Percentiles rank a stretch among this genome's conserved stretches.
phyloP scores from a whole-genome alignment of 2,329 filamentous ascomycete species.

The Hypoxylon sp. region DNA sequence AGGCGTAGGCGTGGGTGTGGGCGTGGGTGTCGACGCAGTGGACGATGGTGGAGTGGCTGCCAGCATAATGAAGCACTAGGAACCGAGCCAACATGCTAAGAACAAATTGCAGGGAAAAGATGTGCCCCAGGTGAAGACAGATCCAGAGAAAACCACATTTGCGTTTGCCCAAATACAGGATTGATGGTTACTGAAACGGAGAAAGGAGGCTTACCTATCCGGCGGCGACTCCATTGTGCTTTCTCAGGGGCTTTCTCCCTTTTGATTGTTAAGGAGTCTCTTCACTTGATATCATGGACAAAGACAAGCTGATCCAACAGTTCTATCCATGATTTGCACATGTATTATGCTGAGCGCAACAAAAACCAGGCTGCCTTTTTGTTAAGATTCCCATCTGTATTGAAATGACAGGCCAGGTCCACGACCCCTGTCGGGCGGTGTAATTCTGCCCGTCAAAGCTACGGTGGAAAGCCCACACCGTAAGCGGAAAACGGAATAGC shows the following conservation, averaged over 20 bases:
- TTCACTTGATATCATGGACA: conserved; percentile 39
- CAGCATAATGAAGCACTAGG: conserved; percentile 17
- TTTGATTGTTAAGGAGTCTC: conserved; percentile 29
- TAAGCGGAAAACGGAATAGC: conserved; percentile 19
- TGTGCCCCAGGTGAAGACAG: conserved; percentile 8
- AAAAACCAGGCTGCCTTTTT: conserved; percentile 5
- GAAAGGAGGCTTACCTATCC: conserved; percentile 49
- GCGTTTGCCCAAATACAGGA: conserved; percentile 17
- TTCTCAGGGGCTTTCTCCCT: neutral
- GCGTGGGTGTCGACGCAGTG: conserved; percentile 20
- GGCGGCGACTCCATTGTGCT: conserved; percentile 50
- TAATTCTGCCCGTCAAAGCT: conserved; percentile 12
- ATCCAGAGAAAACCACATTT: neutral
- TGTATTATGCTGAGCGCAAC: conserved; percentile 12
- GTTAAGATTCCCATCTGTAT: conserved; percentile 4
- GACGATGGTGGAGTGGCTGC: conserved; percentile 2
- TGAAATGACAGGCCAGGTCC: neutral
- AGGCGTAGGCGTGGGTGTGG: conserved; percentile 33
- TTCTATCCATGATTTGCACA: conserved; percentile 23
- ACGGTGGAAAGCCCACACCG: conserved; percentile 3
- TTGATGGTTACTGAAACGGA: conserved; percentile 17
- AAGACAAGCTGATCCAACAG: conserved; percentile 45
- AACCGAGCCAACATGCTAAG: conserved; percentile 1
- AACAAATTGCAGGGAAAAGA: conserved; percentile 14
- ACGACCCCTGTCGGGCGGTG: conserved; percentile 1